Base-by-base conservation (phyloP, 139 green algal species). In the Haematococcus lacustris region DNA sequence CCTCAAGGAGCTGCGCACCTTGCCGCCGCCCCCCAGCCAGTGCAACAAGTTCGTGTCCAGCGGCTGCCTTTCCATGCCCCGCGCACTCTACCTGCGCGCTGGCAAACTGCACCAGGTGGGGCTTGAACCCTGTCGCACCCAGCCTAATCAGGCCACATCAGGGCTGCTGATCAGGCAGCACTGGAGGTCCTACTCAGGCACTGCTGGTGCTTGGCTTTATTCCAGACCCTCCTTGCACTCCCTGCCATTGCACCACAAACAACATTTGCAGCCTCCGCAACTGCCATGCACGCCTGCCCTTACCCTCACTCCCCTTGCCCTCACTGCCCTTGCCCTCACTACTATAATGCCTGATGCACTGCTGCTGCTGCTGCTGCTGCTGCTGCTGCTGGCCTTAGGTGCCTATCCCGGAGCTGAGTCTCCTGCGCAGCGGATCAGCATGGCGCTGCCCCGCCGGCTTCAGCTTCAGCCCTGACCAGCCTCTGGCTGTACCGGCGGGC, bases 1-100 rank as follows among this genome's bases (percentile, higher is more conserved):
- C 85, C 71, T 96, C 53, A 89, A 94, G 76, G 91, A 96, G 80
- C 74, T 88, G 40, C 73, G 78, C 1, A 64, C 5, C 0, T 66
- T 81, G 33, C 71, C 82, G 1, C 69, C 73, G 0, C 73, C 82
- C 0, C 82, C 82, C 26, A 26, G 25, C 26, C 33, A 76, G 62
- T 84, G 75, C 43, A 71, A 69, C 60, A 77, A 82, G 66, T 64
- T 34, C 28, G 41, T 47, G 7, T 75, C 67, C 65, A 61, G 40
- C 9, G 76, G 71, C n/a, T 78, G 73, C 37, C 41, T 79, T 33
- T 75, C 69, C 3, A 51, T 79, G 53, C 73, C 69, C 2, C 80
- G 89, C 7, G 39, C 87, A 47, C 67, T 93, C 5, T 70, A 79
- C 66, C 57, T 83, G 25, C 28, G 66, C 6, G 76, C 76, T 17